Evolutionary conservation across 1,284 basidiomycete species (phyloP).

Genomic region (Rhodotorula glutinis): DNA sequence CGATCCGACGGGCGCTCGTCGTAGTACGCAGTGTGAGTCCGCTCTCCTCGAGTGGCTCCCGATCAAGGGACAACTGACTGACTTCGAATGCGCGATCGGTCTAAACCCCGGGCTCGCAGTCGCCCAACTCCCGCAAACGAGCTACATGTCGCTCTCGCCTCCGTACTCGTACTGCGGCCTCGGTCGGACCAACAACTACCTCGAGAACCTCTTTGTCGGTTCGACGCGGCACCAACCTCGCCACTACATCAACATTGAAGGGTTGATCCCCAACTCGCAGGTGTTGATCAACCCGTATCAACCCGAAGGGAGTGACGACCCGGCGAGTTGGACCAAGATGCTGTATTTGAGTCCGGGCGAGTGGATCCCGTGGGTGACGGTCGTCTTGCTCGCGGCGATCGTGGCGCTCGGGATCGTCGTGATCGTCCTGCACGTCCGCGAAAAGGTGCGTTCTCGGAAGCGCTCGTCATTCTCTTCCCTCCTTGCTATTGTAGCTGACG

Average conservation of each 20-base stretch:
- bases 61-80: no score
- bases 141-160: slow-evolving; percentile 81
- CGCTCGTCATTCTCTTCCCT: neutral
- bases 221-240: slow-evolving; percentile 65
- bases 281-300: slow-evolving; percentile 85
- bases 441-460: slow-evolving; percentile 65
- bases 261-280: slow-evolving; percentile 95
- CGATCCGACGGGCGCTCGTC: slow-evolving; percentile 82
- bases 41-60: neutral
- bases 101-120: no score
- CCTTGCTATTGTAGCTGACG: neutral
- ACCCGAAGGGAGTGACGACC: slow-evolving; percentile 51
- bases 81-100: no score
- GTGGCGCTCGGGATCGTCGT: slow-evolving; percentile 75
- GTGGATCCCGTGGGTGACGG: slow-evolving; percentile 95
- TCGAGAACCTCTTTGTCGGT: slow-evolving; percentile 92
- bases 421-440: slow-evolving; percentile 80
- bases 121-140: slow-evolving; percentile 85
- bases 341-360: slow-evolving; percentile 89
- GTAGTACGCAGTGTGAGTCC: slow-evolving; percentile 76
- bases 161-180: slow-evolving; percentile 96
- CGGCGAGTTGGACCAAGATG: slow-evolving; percentile 73
- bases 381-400: slow-evolving; percentile 74
- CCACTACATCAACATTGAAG: slow-evolving; percentile 87
- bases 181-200: slow-evolving; percentile 99